Base-by-base conservation (phyloP, 2,329 filamentous ascomycete genomes). In the Coniella lustricola region DNA sequence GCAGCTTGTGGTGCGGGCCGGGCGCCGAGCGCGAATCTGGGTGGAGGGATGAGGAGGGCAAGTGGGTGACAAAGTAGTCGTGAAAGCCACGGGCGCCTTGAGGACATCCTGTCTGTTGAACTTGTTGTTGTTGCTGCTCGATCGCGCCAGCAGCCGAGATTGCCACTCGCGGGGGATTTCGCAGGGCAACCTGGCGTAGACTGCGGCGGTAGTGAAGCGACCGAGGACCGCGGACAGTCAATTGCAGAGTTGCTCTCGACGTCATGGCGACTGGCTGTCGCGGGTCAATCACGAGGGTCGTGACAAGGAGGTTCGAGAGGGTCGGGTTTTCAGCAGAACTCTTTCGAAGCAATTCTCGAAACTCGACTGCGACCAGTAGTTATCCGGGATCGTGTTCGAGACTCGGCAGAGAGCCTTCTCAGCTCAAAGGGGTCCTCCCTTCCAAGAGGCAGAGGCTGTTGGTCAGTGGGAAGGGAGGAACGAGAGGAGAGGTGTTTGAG, bases 21-120 rank as follows among this genome's bases (percentile, higher is more conserved):
- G 70, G 62, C 16, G 75, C 68, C 18, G 74, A 70, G 48, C 82
- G 76, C 32, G 87, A 86, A 66, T 97, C 91, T 7, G 93, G 91
- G 59, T 96, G 87, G 38, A 95, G 76, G 3, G 90, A 96, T 13
- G 90, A 94, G 16, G 90, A 95, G 4, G 93, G 91, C 2, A 98
- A 78, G 65, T 96, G 89, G 8, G 93, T 95, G 51, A 97, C 88
- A 66, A 98, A 98, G 72, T 98, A 97, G 59, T 94, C 90, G 71
- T 96, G 90, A 66, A 97, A 97, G 54, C 67, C 65, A 41, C 79
- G 76, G 50, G 25, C 34, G 10, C 44, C 46, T 10, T 43, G 37
- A 16, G 35, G 31, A 34, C 37, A 35, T 17, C 41, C 44, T 32
- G 43, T 46, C 32, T 37, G 17, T 4, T n/a, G n/a, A n/a, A 16